Percentiles rank a stretch among this genome's conserved stretches.
Evolutionary conservation across 202 grass and related monocot genomes (phyloP).

Genomic region (Zoysia matrella): DNA sequence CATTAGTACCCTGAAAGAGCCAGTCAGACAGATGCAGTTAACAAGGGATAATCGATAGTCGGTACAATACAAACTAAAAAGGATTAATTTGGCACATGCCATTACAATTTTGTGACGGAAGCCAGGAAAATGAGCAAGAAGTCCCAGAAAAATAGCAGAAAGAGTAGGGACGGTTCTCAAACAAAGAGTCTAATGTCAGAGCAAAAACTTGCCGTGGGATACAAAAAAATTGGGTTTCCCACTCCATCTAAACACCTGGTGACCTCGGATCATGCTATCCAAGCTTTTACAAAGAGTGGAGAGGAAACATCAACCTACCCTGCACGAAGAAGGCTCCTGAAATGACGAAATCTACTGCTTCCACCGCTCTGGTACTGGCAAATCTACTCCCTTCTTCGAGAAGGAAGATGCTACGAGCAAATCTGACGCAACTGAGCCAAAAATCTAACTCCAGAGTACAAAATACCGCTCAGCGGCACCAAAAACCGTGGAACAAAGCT

Average conservation of each 20-base stretch:
- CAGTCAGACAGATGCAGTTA: background rate
- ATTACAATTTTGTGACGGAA: background rate
- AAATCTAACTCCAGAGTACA: background rate
- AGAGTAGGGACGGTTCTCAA: background rate
- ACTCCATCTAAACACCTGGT: background rate
- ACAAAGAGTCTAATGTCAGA: background rate
- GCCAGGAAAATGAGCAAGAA: background rate
- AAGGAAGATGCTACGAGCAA: background rate
- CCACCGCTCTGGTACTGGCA: background rate
- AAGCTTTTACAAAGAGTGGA: background rate
- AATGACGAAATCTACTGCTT: background rate
- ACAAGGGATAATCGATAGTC: background rate
- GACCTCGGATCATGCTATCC: background rate
- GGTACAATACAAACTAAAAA: background rate
- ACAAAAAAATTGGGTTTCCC: background rate
- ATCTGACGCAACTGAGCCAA: background rate
- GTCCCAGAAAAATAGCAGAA: background rate
- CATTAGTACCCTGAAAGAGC: constrained; percentile 52
- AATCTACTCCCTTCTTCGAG: background rate
- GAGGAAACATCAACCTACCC: background rate
- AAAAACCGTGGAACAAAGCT: background rate
- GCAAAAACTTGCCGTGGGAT: background rate
- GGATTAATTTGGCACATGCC: too few relatives aligned
- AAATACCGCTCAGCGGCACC: background rate
- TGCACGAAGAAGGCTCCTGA: background rate